Conservation (phyloP, 192 early-diverging fungal genomes). For the Rhizoclosmatium globosum region DNA sequence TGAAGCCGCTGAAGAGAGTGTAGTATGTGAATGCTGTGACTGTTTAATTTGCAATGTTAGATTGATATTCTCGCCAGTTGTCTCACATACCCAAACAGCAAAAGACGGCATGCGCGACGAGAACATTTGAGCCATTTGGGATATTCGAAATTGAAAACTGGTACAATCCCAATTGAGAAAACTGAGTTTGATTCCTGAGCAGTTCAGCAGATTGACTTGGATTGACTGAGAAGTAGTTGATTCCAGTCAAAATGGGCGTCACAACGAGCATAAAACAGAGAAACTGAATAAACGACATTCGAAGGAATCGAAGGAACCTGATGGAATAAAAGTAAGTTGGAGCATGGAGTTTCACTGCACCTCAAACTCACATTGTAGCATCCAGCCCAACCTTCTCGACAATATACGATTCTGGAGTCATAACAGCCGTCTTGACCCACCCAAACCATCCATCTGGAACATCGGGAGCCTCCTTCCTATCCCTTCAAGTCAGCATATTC, state of each 20-base stretch:
- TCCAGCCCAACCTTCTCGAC: slow-evolving; percentile 59
- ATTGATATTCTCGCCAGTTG: no score
- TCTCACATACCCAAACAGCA: no score
- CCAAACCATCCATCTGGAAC: slow-evolving; percentile 47
- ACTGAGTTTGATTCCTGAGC: slow-evolving; percentile 5
- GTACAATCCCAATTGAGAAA: slow-evolving; percentile 5
- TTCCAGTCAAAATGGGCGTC: slow-evolving; percentile 47
- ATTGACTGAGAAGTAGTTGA: slow-evolving; percentile 51
- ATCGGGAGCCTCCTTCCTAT: slow-evolving; percentile 43
- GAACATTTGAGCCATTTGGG: slow-evolving; percentile 36
- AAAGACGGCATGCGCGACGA: slow-evolving; percentile 53
- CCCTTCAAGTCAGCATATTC: background rate
- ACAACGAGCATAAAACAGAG: slow-evolving; percentile 36
- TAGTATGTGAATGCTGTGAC: slow-evolving; percentile 48
- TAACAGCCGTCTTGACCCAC: slow-evolving; percentile 47
- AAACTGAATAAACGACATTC: slow-evolving; percentile 46
- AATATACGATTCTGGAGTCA: slow-evolving; percentile 44
- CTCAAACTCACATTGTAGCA: slow-evolving; percentile 49
- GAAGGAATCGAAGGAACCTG: slow-evolving; percentile 56
- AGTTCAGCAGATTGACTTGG: slow-evolving; percentile 4
- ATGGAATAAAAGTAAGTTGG: background rate
- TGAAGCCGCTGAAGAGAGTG: slow-evolving; percentile 47
- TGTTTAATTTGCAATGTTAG: no score
- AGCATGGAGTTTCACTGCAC: background rate
- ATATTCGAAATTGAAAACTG: slow-evolving; percentile 44